Base-by-base conservation (phyloP, 2,329 filamentous ascomycete genomes). In the Paecilomyces sp. region DNA sequence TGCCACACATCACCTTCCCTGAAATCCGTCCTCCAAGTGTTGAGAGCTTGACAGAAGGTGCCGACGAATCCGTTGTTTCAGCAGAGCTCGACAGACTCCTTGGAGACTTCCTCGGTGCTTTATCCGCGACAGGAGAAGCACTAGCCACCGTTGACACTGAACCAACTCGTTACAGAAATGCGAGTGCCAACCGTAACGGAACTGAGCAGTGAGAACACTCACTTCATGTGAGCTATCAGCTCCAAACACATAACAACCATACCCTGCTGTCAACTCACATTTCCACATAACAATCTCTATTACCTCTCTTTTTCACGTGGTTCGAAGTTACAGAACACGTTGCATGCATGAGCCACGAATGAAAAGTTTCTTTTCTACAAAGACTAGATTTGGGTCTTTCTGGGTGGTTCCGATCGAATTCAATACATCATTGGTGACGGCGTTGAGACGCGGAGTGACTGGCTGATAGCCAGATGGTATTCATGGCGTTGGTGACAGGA, bases 61-160 rank as follows among this genome's bases (percentile, higher is more conserved):
- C 73, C 3, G 70, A 72, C 28, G 74, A 76, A 52, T 64, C 68
- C 2, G 66, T 69, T 8, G 67, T 79, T 13, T 66, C 70, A 5
- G 68, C 66, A 3, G 77, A 80, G 62, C 63, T 80, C 58, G 73
- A 76, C 61, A 66, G 77, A 25, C 61, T 80, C 55, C 64, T 80
- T 7, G 72, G 68, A 33, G 72, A 74, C 55, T 74, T 79, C 59
- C 62, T 76, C 47, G 70, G 69, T 59, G 74, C 74, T 8, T 65
- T 79, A 22, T 68, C 68, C 4, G 71, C 71, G 1, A 75, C 75
- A 9, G 70, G 71, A 3, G 70, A 76, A 59, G 72, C 74, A 12
- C 61, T 68, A 28, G 25, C 28, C 31, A 11, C 36, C 1, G 25
- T 53, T 12, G 30, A 53, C 24, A 22, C 31, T 30, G 47, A 52